These are phyloP conservation scores for Alternaria sp. DNA, from an alignment of 2,329 filamentous ascomycete species.

Conservation along the genomic window DNA sequence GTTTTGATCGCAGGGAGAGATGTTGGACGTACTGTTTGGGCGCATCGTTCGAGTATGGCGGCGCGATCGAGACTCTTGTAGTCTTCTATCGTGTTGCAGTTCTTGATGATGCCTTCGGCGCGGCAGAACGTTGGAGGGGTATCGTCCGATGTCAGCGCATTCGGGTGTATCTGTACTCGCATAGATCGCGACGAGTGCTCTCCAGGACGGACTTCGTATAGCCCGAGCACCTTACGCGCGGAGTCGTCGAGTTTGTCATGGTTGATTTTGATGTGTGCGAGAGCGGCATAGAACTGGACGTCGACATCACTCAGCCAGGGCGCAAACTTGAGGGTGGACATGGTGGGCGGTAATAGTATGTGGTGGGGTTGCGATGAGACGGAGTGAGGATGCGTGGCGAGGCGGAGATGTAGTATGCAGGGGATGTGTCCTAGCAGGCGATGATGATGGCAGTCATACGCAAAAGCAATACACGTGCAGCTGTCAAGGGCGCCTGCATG, in stretches of 20 bases:
- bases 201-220: conserved; percentile 82
- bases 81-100: conserved; percentile 94
- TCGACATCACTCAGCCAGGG: conserved; percentile 95
- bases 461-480: conserved; percentile 27
- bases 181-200: conserved; percentile 78
- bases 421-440: conserved; percentile 4
- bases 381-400: conserved; percentile 1
- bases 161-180: conserved; percentile 88
- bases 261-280: conserved; percentile 94
- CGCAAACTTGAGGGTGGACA: conserved; percentile 71
- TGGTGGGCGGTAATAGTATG: conserved; percentile 22
- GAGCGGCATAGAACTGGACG: conserved; percentile 88
- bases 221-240: conserved; percentile 80
- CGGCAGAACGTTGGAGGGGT: conserved; percentile 64
- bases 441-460: conserved; percentile 27
- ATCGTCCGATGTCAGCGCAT: conserved; percentile 80
- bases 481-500: conserved; percentile 30
- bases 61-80: conserved; percentile 84
- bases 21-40: conserved; percentile 68
- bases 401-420: not conserved
- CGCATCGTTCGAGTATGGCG: conserved; percentile 78
- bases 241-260: conserved; percentile 97
- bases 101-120: conserved; percentile 92
- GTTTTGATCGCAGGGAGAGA: not conserved
- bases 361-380: not conserved